Evolutionary conservation across 2,329 filamentous ascomycete species (phyloP), one percentile per base, ranked within the genome.

Genomic region (Plectosphaerella plurivora): DNA sequence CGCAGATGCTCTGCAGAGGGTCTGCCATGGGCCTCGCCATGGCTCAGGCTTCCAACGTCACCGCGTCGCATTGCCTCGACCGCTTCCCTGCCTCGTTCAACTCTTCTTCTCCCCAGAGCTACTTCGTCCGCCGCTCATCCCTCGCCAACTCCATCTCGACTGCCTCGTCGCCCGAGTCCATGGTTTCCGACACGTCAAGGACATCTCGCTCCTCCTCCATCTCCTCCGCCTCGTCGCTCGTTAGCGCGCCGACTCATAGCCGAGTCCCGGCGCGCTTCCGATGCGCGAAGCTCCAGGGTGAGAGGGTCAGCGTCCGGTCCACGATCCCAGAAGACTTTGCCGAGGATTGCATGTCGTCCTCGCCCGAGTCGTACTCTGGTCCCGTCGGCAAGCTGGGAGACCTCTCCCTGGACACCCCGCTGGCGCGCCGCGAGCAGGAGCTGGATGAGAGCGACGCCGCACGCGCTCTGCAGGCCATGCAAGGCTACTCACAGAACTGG

Each of bases 151-250:
- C 83, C 16, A 72, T 83, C 59, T 86, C 83, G 24, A 81, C 79
- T 28, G 77, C 79, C 35, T 86, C 83, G 54, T 86, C 83, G 25
- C 83, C 83, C 56, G 83, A 86, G 63, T 86, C 83, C 51, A 86
- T 86, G 82, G 69, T 86, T 45, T 86, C 83, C 54, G 83, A 86
- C 63, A 73, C 74, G 53, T 85, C 79, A 53, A 77, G 77, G 55
- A 76, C 81, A 57, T 86, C 83, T 58, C 81, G 82, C 65, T 84
- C 81, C 50, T 85, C 83, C 64, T 86, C 82, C 16, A 81, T 84
- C 68, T 85, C 82, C 53, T 84, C 82, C 63, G 75, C 79, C 61
- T 84, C 81, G 59, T 83, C 79, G 54, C 69, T 81, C 70, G 77
- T 71, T 67, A 80, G 76, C 76, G 82, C 81, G 81, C 82, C 77